A percentile compares a stretch with the other conserved stretches of the same genome.
Evolutionary conservation across 495 filamentous ascomycete species (phyloP).

Genomic region (Cercophora samala): DNA sequence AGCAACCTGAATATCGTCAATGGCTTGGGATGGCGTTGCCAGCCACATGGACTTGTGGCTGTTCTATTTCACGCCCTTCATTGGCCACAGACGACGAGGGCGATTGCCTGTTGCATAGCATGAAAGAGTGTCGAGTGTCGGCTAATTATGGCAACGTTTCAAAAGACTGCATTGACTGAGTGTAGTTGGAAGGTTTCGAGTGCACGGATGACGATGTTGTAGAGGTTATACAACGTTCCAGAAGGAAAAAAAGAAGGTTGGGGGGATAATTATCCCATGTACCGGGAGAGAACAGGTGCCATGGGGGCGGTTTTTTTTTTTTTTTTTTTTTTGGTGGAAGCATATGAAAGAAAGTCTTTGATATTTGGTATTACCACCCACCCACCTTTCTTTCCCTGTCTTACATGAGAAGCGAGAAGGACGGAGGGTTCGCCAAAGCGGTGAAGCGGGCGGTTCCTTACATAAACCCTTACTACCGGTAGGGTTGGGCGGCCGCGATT

Average conservation of each 20-base stretch:
- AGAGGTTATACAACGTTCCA: background rate
- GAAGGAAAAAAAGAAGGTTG: background rate
- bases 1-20: background rate
- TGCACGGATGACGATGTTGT: conserved; percentile 1
- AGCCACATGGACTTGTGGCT: background rate
- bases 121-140: background rate
- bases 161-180: conserved; percentile 9
- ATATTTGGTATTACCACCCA: background rate
- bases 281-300: background rate
- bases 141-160: conserved; percentile 14
- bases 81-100: background rate
- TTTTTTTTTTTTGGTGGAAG: background rate
- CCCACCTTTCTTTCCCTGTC: too few relatives aligned
- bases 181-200: too few relatives aligned
- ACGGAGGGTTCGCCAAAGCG: background rate
- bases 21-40: background rate
- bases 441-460: background rate
- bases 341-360: background rate
- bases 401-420: too few relatives aligned
- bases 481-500: background rate
- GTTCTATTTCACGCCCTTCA: background rate
- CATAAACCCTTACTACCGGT: too few relatives aligned
- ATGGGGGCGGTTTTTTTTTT: background rate
- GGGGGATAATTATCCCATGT: too few relatives aligned
- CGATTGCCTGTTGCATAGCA: conserved; percentile 6